These are phyloP conservation scores for Stemphylium vesicarium DNA, from an alignment of 2,329 filamentous ascomycete species.

Conservation along the genomic window DNA sequence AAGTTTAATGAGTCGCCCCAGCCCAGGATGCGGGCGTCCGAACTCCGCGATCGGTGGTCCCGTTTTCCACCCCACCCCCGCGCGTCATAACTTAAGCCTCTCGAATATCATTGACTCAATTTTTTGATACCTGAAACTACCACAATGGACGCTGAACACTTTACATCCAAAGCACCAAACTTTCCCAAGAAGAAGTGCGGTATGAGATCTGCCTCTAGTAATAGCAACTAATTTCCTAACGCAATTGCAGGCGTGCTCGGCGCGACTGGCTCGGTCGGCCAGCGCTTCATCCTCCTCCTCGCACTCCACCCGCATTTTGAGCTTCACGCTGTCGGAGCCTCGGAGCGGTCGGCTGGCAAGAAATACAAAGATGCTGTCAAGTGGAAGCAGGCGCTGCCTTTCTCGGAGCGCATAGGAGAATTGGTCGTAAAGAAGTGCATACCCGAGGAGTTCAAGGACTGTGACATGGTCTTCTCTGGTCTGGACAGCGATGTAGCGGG, in stretches of 20 bases:
- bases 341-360: slow-evolving; percentile 87
- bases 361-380: slow-evolving; percentile 91
- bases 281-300: slow-evolving; percentile 92
- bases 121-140: slow-evolving; percentile 20
- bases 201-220: slow-evolving; percentile 52
- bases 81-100: slow-evolving; percentile 31
- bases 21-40: background rate
- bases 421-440: slow-evolving; percentile 86
- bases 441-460: slow-evolving; percentile 82
- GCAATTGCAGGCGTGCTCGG: slow-evolving; percentile 70
- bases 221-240: slow-evolving; percentile 15
- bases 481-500: slow-evolving; percentile 92
- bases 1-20: background rate
- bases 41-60: slow-evolving; percentile 36
- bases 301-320: slow-evolving; percentile 85
- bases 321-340: slow-evolving; percentile 88
- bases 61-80: slow-evolving; percentile 32
- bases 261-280: slow-evolving; percentile 91
- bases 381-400: slow-evolving; percentile 91
- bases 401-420: slow-evolving; percentile 76
- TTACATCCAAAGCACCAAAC: slow-evolving; percentile 46
- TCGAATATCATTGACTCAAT: slow-evolving; percentile 32
- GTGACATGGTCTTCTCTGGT: slow-evolving; percentile 92
- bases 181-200: slow-evolving; percentile 62
- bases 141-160: slow-evolving; percentile 54